Conservation (phyloP, 1,284 basidiomycete species). For the Hypsizygus ulmarius region DNA sequence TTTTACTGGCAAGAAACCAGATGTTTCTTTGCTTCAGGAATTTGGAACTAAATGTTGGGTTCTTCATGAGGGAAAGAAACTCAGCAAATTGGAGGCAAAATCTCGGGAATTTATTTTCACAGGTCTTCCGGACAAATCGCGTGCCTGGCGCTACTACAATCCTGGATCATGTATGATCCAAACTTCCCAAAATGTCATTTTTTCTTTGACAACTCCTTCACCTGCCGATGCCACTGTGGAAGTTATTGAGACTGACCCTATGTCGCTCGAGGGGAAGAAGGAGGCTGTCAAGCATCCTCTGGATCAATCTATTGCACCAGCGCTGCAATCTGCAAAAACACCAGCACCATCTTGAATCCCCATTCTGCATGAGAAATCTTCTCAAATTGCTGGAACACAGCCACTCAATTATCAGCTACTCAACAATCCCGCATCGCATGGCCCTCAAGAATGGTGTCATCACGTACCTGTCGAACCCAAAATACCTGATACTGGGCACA, state of each 20-base stretch:
- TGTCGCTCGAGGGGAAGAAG: constrained; percentile 12
- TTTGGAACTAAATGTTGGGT: constrained; percentile 22
- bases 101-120: constrained; percentile 15
- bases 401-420: constrained; percentile 1
- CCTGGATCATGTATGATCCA: constrained; percentile 11
- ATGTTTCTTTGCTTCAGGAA: constrained; percentile 21
- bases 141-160: constrained; percentile 15
- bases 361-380: background rate
- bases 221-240: background rate
- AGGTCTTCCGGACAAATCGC: constrained; percentile 14
- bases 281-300: too few relatives aligned
- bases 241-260: background rate
- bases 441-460: background rate
- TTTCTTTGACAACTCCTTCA: constrained; percentile 3
- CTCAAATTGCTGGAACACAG: background rate
- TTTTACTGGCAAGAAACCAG: constrained; percentile 19
- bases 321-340: too few relatives aligned
- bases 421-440: constrained; percentile 3
- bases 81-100: constrained; percentile 16
- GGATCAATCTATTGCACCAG: too few relatives aligned
- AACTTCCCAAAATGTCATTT: constrained; percentile 19
- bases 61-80: constrained; percentile 18
- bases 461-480: background rate
- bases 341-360: too few relatives aligned
- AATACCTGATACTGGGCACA: too few relatives aligned